A percentile compares a stretch with the other conserved stretches of the same genome.
Evolutionary conservation across 2,329 filamentous ascomycete species (phyloP).

Genomic region (Fusarium mundagurra): DNA sequence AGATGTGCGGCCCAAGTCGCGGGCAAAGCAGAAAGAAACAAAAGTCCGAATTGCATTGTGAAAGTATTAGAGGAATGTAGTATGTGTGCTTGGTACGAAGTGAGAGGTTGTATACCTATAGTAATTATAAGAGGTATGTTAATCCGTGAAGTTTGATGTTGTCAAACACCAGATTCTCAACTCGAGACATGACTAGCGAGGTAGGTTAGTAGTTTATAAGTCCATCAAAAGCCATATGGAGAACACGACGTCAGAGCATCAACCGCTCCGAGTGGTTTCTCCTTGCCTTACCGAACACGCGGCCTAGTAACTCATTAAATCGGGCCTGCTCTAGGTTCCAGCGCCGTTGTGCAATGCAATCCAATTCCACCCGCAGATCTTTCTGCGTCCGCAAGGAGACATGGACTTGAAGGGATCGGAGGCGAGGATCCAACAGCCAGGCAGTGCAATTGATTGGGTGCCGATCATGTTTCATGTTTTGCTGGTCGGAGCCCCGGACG

Average conservation of each 20-base stretch:
- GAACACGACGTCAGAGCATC: slow-evolving; percentile 32
- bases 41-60: slow-evolving; percentile 30
- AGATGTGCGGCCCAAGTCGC: slow-evolving; percentile 34
- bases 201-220: slow-evolving; percentile 27
- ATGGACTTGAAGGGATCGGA: slow-evolving; percentile 21
- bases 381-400: slow-evolving; percentile 28
- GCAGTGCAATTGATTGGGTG: slow-evolving; percentile 24
- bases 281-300: slow-evolving; percentile 28
- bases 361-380: slow-evolving; percentile 33
- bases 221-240: slow-evolving; percentile 20
- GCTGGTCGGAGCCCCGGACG: slow-evolving; percentile 11
- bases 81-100: not conserved
- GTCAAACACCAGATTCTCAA: not conserved
- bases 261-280: not conserved
- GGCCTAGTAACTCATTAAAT: slow-evolving; percentile 26
- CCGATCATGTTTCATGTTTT: slow-evolving; percentile 35
- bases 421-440: slow-evolving; percentile 6
- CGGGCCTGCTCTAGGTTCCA: slow-evolving; percentile 18
- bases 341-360: slow-evolving; percentile 19
- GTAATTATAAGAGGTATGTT: not conserved
- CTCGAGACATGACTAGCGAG: slow-evolving; percentile 4
- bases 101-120: not conserved
- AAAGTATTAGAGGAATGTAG: not conserved
- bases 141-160: not conserved
- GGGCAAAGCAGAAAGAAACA: slow-evolving; percentile 39